Evolutionary conservation across 129 eudicot species (phyloP), one percentile per base, ranked within the genome.

Genomic region (Helichrysum umbraculigerum): DNA sequence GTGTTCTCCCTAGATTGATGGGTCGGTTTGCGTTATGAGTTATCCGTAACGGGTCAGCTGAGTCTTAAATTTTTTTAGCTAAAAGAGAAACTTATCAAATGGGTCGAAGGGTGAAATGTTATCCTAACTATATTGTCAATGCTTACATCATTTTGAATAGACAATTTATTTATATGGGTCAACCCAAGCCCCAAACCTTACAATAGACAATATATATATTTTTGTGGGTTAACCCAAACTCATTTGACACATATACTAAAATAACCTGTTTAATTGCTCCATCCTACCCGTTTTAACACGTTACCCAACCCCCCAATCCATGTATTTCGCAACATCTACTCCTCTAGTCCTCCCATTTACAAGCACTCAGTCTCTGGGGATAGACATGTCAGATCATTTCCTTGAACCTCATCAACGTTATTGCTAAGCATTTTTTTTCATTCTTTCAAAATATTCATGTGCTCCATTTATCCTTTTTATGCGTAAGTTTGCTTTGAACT

Each of bases 351-450:
- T 35, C 41, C 10, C 41, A 35, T 35, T 35, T 35, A 35, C 9
- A 35, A 6, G 41, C 75, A 8, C 61, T 44, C 78, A 39, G 35
- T 72, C 39, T 54, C 34, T 74, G 79, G 75, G 74, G 87, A 71
- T 70, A 71, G 77, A 80, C 67, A 42, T 62, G 79, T 67, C 65
- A 70, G 68, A 66, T 70, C 50, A 57, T 47, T 54, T 61, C 73
- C 68, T 76, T 67, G 76, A 69, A 62, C 78, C 52, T 71, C 35
- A 33, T 19, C 84, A 54, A 57, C 66, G 41, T 60, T 29, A 59
- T 30, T 41, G 29, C 71, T 58, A 57, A 28, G 72, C 71, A 51
- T 72, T 14, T 47, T 70, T 70, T 10, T 37, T 65, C 71, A 30
- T 29, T 34, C 21, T 47, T 29, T 34, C 4, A 51, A 34, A 56